A percentile compares a stretch with the other conserved stretches of the same genome.
phyloP scores from a whole-genome alignment of 805 yeast genomes.

The Cyberlindnera maclurae region DNA sequence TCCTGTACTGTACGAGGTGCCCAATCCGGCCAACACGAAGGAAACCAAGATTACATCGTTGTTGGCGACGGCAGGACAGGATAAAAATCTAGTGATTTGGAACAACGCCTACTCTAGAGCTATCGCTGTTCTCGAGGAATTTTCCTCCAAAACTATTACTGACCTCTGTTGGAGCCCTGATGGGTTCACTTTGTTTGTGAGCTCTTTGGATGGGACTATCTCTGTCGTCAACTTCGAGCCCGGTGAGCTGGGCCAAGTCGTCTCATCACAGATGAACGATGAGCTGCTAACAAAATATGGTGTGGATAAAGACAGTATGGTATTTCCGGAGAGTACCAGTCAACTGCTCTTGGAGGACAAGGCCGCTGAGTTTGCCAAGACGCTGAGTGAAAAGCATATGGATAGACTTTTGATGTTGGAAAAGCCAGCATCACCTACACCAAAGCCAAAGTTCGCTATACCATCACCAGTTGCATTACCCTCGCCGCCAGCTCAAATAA shows the following conservation, averaged over 20 bases:
- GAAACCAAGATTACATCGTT: slow-evolving; percentile 49
- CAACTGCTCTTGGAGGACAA: slow-evolving; percentile 70
- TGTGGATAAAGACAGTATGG: slow-evolving; percentile 75
- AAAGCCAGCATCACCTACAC: slow-evolving; percentile 8
- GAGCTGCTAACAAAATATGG: slow-evolving; percentile 77
- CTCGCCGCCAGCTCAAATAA: slow-evolving; percentile 1
- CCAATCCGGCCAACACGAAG: slow-evolving; percentile 11
- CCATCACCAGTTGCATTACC: slow-evolving; percentile 1
- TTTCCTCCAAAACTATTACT: slow-evolving; percentile 71
- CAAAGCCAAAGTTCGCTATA: background rate
- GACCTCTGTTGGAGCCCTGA: slow-evolving; percentile 86
- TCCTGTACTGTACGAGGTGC: slow-evolving; percentile 51
- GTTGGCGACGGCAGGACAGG: slow-evolving; percentile 96
- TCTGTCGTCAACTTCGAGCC: slow-evolving; percentile 57
- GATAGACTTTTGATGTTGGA: slow-evolving; percentile 34
- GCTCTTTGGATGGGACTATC: slow-evolving; percentile 82
- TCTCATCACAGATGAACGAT: slow-evolving; percentile 61
- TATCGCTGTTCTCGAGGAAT: slow-evolving; percentile 68
- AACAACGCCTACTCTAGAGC: slow-evolving; percentile 73
- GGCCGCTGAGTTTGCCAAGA: slow-evolving; percentile 34
- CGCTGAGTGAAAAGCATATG: slow-evolving; percentile 29
- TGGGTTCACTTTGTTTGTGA: slow-evolving; percentile 65
- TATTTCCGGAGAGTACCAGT: slow-evolving; percentile 79
- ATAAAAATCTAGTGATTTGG: slow-evolving; percentile 84
- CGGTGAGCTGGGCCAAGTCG: slow-evolving; percentile 53